Evolutionary conservation across 805 yeast genomes (phyloP).

Genomic region (Sungouiella thailandica): DNA sequence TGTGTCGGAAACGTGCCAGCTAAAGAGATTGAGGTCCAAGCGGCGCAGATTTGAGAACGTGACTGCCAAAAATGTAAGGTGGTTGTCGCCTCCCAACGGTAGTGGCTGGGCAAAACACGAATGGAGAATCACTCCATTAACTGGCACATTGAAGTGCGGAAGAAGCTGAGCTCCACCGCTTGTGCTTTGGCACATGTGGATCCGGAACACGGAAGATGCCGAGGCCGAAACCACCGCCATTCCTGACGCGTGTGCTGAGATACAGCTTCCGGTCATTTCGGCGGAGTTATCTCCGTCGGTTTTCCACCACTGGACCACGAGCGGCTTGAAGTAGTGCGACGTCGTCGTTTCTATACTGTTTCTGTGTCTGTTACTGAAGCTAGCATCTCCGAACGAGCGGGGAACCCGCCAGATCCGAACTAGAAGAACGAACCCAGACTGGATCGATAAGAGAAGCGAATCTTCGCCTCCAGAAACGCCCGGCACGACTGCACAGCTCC

Average conservation of each 20-base stretch:
- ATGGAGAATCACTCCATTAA: constrained; percentile 38
- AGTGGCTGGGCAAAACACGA: constrained; percentile 39
- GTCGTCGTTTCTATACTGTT: constrained; percentile 13
- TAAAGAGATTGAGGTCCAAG: constrained; percentile 31
- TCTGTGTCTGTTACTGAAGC: constrained; percentile 10
- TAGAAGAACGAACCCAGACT: constrained; percentile 37
- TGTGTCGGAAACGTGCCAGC: constrained; percentile 37
- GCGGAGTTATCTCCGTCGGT: constrained; percentile 10
- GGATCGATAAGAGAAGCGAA: constrained; percentile 32
- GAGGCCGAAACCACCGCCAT: constrained; percentile 35
- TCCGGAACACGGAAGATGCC: constrained; percentile 30
- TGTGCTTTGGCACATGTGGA: constrained; percentile 33
- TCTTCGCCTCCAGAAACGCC: constrained; percentile 24
- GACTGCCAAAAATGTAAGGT: constrained; percentile 31
- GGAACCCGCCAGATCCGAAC: constrained; percentile 37
- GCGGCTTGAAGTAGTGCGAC: constrained; percentile 32
- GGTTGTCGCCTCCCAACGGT: constrained; percentile 20
- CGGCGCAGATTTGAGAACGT: constrained; percentile 34
- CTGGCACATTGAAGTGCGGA: constrained; percentile 33
- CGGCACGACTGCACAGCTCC: constrained; percentile 26
- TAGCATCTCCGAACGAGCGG: constrained; percentile 21
- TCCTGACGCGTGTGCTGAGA: constrained; percentile 36
- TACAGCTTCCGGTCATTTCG: constrained; percentile 22
- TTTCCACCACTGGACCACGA: constrained; percentile 50
- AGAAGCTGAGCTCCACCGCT: constrained; percentile 34